Evolutionary conservation across 768 basidiomycete species (phyloP).

Genomic region (Tulasnella sp.): DNA sequence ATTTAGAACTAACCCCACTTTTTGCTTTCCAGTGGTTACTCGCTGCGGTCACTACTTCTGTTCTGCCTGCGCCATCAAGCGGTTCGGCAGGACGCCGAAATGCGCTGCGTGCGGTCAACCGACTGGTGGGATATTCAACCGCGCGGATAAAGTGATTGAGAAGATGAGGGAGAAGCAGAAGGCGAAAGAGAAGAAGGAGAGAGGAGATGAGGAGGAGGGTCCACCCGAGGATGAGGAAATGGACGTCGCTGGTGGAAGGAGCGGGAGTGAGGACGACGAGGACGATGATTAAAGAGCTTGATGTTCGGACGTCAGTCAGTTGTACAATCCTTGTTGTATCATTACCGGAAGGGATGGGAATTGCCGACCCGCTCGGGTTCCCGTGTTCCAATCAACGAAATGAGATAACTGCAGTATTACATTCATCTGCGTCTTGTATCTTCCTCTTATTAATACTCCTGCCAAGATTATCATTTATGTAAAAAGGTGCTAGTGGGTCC

Average conservation of each 20-base stretch:
- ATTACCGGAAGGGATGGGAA: too few species aligned
- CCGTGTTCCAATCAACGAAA: too few species aligned
- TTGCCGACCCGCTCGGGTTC: too few species aligned
- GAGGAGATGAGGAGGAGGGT: constrained; percentile 40
- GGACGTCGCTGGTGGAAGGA: constrained; percentile 28
- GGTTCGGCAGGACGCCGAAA: constrained; percentile 89
- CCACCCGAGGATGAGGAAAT: constrained; percentile 31
- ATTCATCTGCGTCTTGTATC: too few species aligned
- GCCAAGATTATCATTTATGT: too few species aligned
- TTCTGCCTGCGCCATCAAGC: constrained; percentile 88
- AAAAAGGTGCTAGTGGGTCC: too few species aligned
- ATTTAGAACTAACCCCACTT: not conserved
- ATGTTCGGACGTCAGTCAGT: not conserved
- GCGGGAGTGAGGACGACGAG: constrained; percentile 28
- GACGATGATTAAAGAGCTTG: not conserved
- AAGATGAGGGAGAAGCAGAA: constrained; percentile 70
- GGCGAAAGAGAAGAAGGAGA: constrained; percentile 41
- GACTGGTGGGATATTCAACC: constrained; percentile 94
- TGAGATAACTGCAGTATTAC: too few species aligned
- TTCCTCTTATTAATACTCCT: too few species aligned
- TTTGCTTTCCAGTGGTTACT: constrained; percentile 57
- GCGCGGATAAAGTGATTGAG: constrained; percentile 85
- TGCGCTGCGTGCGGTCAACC: constrained; percentile 90
- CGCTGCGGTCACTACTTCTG: constrained; percentile 97
- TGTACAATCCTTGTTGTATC: too few species aligned